phyloP scores from a whole-genome alignment of 225 moss, liverwort and hornwort species.

The Rhytidiadelphus loreus region DNA sequence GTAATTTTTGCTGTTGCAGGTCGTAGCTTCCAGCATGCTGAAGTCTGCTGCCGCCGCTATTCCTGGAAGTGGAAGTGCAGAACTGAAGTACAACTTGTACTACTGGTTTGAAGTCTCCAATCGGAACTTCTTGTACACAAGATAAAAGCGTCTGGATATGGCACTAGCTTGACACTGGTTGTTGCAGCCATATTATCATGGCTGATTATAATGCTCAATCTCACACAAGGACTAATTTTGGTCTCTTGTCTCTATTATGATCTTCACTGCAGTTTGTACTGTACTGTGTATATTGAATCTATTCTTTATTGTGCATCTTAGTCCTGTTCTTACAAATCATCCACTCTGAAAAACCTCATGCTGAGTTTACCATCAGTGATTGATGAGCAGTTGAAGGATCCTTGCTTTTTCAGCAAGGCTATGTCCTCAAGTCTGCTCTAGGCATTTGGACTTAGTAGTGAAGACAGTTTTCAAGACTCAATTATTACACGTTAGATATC shows the following conservation, averaged over 20 bases:
- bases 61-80: conserved; percentile 3
- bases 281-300: not conserved
- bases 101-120: not conserved
- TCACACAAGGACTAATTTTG: not conserved
- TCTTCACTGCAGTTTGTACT: not conserved
- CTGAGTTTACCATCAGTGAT: not conserved
- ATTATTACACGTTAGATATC: too few relatives aligned
- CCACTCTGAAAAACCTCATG: too few relatives aligned
- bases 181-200: not conserved
- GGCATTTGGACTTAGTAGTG: not conserved
- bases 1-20: not conserved
- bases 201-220: conserved; percentile 5
- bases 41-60: conserved; percentile 9
- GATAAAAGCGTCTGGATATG: not conserved
- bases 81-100: not conserved
- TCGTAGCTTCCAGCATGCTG: conserved; percentile 8
- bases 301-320: not conserved
- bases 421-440: too few relatives aligned
- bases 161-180: conserved; percentile 4
- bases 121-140: not conserved
- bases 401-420: not conserved
- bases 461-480: not conserved
- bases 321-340: not conserved
- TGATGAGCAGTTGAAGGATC: not conserved
- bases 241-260: not conserved